phyloP scores from a whole-genome alignment of 116 monocot species.

The Zostera marina region DNA sequence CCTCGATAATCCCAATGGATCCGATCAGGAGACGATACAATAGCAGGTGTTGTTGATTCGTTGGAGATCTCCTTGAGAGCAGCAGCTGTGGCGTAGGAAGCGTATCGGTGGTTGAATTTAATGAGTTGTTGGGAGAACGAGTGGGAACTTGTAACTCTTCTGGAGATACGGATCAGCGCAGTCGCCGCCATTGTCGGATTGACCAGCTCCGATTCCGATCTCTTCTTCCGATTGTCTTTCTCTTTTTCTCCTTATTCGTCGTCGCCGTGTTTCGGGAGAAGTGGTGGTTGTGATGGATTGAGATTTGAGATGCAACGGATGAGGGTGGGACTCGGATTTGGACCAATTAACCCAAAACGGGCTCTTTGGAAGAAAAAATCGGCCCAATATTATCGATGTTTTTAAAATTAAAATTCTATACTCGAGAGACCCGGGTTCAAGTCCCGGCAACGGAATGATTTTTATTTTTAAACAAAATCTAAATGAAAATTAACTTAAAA shows the following conservation, averaged over 20 bases:
- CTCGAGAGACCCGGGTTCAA: slow-evolving; percentile 99
- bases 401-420: no score
- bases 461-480: background rate
- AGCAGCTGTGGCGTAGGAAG: slow-evolving; percentile 1
- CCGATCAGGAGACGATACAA: slow-evolving; percentile 24
- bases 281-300: no score
- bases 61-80: background rate
- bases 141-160: background rate
- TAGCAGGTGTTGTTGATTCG: background rate
- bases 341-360: no score
- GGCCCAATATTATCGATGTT: no score
- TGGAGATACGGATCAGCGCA: background rate
- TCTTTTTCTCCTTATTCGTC: background rate
- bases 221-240: background rate
- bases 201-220: background rate
- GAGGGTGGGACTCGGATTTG: no score
- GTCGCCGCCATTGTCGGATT: slow-evolving; percentile 7
- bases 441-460: slow-evolving; percentile 32
- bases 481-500: no score
- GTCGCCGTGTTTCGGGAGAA: background rate
- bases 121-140: background rate
- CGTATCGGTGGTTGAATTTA: background rate
- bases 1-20: slow-evolving; percentile 89
- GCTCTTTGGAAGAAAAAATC: no score
- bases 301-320: no score